Percentiles rank a stretch among this genome's conserved stretches.
Evolutionary conservation across 2,329 filamentous ascomycete genomes (phyloP).

Genomic region (Colletotrichum acutatum): DNA sequence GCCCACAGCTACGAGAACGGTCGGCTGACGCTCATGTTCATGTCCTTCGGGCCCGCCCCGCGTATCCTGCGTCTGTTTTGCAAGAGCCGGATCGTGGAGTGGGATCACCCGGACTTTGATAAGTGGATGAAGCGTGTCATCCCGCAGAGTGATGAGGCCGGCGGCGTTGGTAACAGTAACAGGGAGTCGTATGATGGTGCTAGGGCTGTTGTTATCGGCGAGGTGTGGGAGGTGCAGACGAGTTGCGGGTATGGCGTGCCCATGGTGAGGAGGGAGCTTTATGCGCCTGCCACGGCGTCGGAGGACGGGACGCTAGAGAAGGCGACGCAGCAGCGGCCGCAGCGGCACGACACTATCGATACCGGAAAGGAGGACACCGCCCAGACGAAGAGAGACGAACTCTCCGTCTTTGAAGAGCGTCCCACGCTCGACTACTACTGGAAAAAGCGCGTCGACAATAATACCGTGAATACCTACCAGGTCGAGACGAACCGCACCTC

Average conservation of each 20-base stretch:
- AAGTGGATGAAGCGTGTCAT: conserved; percentile 56
- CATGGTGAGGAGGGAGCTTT: conserved; percentile 54
- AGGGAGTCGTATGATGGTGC: conserved; percentile 56
- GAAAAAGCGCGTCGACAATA: conserved; percentile 58
- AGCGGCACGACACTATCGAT: neutral
- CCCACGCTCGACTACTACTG: conserved; percentile 66
- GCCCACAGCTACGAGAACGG: conserved; percentile 82
- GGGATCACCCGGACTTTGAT: conserved; percentile 61
- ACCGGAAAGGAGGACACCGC: conserved; percentile 13
- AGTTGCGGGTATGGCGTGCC: conserved; percentile 75
- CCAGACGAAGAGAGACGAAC: conserved; percentile 44
- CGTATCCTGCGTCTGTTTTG: conserved; percentile 75
- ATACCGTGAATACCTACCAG: conserved; percentile 66
- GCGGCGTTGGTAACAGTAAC: no score
- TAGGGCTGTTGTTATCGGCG: conserved; percentile 69
- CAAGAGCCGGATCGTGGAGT: conserved; percentile 68
- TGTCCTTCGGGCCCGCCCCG: conserved; percentile 68
- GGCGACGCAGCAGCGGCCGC: neutral
- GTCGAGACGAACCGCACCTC: conserved; percentile 63
- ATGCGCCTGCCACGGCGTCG: conserved; percentile 41
- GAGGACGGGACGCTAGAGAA: conserved; percentile 34
- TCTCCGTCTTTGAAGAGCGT: conserved; percentile 62
- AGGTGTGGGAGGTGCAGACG: conserved; percentile 74
- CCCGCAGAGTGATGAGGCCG: no score
- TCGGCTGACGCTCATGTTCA: conserved; percentile 80